These are phyloP conservation scores for Clitopilus passeckerianus DNA, from an alignment of 768 basidiomycete species.

Conservation along the genomic window DNA sequence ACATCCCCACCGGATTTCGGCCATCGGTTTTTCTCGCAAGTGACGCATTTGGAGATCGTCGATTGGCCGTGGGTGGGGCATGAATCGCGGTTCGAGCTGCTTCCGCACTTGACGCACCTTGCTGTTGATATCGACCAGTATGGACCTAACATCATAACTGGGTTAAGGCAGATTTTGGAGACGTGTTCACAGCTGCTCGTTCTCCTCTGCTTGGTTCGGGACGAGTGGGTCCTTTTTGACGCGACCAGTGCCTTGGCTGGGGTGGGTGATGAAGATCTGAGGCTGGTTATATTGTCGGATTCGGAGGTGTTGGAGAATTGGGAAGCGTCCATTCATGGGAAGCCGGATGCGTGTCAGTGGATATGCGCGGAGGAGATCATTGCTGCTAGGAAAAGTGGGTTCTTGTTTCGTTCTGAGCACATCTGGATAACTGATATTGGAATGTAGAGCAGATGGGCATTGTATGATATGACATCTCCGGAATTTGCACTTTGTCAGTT, in stretches of 20 bases:
- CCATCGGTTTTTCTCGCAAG: conserved; percentile 18
- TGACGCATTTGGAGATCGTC: conserved; percentile 19
- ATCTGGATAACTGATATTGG: background rate
- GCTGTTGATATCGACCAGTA: conserved; percentile 15
- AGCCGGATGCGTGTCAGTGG: conserved; percentile 15
- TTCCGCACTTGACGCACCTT: conserved; percentile 18
- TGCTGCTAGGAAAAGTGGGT: conserved; percentile 12
- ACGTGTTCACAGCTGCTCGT: conserved; percentile 15
- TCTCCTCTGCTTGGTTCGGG: conserved; percentile 15
- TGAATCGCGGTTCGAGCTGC: conserved; percentile 7
- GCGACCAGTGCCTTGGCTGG: conserved; percentile 11
- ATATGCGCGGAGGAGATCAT: conserved; percentile 17
- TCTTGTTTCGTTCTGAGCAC: background rate
- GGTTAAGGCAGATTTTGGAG: conserved; percentile 11
- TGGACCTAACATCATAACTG: conserved; percentile 7
- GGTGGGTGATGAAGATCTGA: conserved; percentile 9
- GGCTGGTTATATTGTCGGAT: conserved; percentile 17
- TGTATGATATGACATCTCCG: background rate
- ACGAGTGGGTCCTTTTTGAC: conserved; percentile 13
- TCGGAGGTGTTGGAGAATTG: conserved; percentile 17
- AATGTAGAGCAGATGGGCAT: background rate
- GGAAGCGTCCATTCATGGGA: conserved; percentile 15
- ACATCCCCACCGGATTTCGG: conserved; percentile 10
- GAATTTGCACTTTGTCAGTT: background rate
- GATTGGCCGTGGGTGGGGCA: conserved; percentile 14